Evolutionary conservation across 345 rosid genomes (phyloP), one percentile per base, ranked within the genome.

Genomic region (Populus deltoides): DNA sequence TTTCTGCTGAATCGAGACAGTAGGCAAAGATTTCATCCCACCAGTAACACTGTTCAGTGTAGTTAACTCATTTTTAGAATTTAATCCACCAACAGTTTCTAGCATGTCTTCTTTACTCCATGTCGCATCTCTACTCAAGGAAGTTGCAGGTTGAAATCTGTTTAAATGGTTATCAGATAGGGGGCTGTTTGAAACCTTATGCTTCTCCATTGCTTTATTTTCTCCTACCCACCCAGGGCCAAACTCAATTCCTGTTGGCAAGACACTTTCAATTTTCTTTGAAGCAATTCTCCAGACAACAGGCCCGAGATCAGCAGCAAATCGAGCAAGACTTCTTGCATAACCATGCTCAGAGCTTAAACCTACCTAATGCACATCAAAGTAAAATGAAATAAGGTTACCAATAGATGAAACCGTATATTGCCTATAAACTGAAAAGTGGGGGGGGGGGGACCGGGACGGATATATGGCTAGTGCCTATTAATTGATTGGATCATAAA

Each of bases 191-290:
- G 81, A 81, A 69, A 79, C 77, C 72, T 74, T 85, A 65, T 76
- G 84, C 73, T 78, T 82, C 74, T 84, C 89, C 68, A 74, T 55
- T 45, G 66, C 74, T 72, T 81, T 87, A 68, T 88, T 86, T 79
- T 93, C 98, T 83, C 93, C 96, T 17, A 91, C 89, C 97, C 94
- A 91, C 73, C 97, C 98, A 78, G 86, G 87, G 80, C 95, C 98
- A 72, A 84, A 87, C 73, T 87, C 83, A 29, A 86, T 68, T 38
- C 95, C 97, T 38, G 59, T 6, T 4, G 94, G 98, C 86, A 96
- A 86, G 75, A 74, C 88, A 1, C 83, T 79, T 73, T 78, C 84
- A 12, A 94, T 89, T 86, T 91, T 93, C 87, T 84, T 88, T 7
- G 95, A 90, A 72, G 95, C 98, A 45, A 87, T 72, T 80, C 83